Evolutionary conservation across 169 alveolate genomes (phyloP), one percentile per base, ranked within the genome.

Genomic region (Pseudocohnilembus persalinus): DNA sequence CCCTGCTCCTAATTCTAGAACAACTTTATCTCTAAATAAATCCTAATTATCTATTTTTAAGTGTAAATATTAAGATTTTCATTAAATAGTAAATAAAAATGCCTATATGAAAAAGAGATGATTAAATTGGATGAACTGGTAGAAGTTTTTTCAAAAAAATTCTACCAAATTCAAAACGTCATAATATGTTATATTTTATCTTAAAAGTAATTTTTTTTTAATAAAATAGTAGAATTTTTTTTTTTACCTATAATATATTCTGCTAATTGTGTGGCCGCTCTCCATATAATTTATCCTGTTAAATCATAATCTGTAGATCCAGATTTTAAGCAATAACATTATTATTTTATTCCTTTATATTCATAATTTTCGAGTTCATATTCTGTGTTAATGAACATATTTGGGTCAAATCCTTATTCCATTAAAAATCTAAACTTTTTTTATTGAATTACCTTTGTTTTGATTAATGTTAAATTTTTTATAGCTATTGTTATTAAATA

Each of bases 211-310:
- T n/a, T n/a, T n/a, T 11, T 49, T 49, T 49, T 49, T 49, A 49
- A 49, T 11, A 49, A 49, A 49, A 11, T 11, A 11, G 4, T 49
- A 11, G 26, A 11, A 11, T 49, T 11, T 11, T 49, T 49, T 20
- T 49, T 11, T 20, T 49, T 49, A 49, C 68, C 68, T 11, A 49
- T 49, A 49, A 86, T 86, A 29, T 74, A 86, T 65, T 86, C 83
- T 30, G 90, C 79, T 29, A 86, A 81, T 68, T 86, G 49, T 16
- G 49, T 81, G 24, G 90, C 84, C 30, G 90, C 82, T 74, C 83
- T 83, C 87, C 87, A 81, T n/a, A 86, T 81, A 25, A 86, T 86
- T 81, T 86, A 63, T 32, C 90, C 87, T 0, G 90, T 86, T 49
- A 85, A 79, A 78, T 85, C 83, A 33, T 28, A 85, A 74, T 85